Evolutionary conservation across 176 grass and related monocot species (phyloP).

Genomic region (Cenchrus fungigraminus): DNA sequence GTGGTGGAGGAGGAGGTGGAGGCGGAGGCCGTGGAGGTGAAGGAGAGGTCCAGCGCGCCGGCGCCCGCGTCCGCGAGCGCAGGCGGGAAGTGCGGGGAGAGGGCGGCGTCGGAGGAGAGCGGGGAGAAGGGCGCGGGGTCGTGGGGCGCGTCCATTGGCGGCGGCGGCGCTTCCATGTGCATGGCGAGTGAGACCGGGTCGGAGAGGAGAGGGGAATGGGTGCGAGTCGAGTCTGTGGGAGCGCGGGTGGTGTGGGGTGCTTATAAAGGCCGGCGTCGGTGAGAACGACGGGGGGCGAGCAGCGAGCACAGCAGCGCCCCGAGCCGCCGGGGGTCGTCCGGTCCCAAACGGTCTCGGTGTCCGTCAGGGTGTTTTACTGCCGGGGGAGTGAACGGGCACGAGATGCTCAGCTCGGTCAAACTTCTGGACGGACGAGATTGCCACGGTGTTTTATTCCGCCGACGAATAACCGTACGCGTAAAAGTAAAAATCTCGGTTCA

Average conservation of each 20-base stretch:
- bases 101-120: conserved; percentile 29
- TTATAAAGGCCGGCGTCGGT: conserved; percentile 45
- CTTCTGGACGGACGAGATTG: background rate
- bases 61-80: background rate
- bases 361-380: background rate
- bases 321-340: background rate
- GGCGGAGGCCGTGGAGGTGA: conserved; percentile 75
- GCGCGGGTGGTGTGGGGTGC: background rate
- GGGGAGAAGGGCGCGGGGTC: conserved; percentile 38
- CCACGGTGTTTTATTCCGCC: background rate
- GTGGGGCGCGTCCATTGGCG: conserved; percentile 41
- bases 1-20: conserved; percentile 65
- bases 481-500: background rate
- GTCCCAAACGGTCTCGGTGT: background rate
- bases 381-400: background rate
- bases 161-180: conserved; percentile 36
- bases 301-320: background rate
- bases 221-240: background rate
- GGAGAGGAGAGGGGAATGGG: background rate
- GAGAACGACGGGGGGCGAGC: background rate
- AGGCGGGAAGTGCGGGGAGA: conserved; percentile 41
- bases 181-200: conserved; percentile 21
- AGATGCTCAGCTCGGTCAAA: background rate
- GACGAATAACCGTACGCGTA: background rate
- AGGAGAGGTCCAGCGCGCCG: conserved; percentile 58